phyloP scores from a whole-genome alignment of 768 basidiomycete species.

The Rhizopogon sp. region DNA sequence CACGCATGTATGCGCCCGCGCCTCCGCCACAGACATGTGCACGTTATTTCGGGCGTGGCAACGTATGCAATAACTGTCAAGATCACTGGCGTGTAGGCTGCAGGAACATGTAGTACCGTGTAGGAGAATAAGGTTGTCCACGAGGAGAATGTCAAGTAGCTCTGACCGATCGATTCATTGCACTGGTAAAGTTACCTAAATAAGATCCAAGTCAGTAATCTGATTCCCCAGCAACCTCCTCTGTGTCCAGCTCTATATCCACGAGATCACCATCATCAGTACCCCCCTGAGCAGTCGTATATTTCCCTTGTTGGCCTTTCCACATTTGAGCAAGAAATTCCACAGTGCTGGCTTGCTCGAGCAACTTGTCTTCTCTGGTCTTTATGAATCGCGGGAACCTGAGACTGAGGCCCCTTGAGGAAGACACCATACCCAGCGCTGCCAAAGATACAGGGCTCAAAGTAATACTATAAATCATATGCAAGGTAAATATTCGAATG shows the following conservation, averaged over 20 bases:
- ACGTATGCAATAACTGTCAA: too few relatives aligned
- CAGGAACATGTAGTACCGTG: too few relatives aligned
- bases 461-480: conserved; percentile 50
- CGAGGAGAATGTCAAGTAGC: too few relatives aligned
- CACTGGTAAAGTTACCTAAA: conserved; percentile 3
- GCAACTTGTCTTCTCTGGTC: conserved; percentile 65
- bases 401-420: conserved; percentile 64
- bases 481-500: conserved; percentile 5
- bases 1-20: too few relatives aligned
- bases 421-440: conserved; percentile 57
- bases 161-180: background rate
- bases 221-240: conserved; percentile 24
- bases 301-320: conserved; percentile 49
- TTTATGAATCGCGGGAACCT: conserved; percentile 87
- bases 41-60: too few relatives aligned
- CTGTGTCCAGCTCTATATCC: conserved; percentile 40
- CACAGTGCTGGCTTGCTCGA: conserved; percentile 69
- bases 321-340: conserved; percentile 69
- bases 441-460: conserved; percentile 83
- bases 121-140: too few relatives aligned
- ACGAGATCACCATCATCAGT: conserved; percentile 58
- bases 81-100: too few relatives aligned
- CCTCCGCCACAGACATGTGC: too few relatives aligned
- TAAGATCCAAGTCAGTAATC: conserved; percentile 11
- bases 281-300: conserved; percentile 22